Evolutionary conservation across 1,139 yeast species (phyloP).

Genomic region (Meyerozyma carpophila): DNA sequence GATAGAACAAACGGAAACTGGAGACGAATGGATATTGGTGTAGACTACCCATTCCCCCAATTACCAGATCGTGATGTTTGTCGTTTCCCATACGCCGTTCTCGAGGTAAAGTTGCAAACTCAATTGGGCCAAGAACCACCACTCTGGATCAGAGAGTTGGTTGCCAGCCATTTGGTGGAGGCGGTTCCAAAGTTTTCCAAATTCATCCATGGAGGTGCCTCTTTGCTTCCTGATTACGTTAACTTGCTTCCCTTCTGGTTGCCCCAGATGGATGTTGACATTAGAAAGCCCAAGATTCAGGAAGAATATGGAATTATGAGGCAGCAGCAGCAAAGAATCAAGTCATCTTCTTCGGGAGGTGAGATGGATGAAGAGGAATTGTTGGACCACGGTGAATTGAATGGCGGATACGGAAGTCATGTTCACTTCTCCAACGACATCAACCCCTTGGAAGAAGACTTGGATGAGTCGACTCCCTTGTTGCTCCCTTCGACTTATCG

Average conservation of each 20-base stretch:
- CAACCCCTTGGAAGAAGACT: slow-evolving; percentile 45
- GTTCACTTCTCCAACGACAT: slow-evolving; percentile 45
- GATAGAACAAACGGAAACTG: slow-evolving; percentile 91
- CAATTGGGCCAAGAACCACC: slow-evolving; percentile 99
- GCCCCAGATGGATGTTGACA: slow-evolving; percentile 97
- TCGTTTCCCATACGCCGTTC: slow-evolving; percentile 93
- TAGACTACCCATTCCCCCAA: slow-evolving; percentile 90
- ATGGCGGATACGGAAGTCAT: slow-evolving; percentile 26
- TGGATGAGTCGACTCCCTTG: slow-evolving; percentile 39
- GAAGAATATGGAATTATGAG: slow-evolving; percentile 56
- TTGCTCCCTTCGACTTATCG: slow-evolving; percentile 34
- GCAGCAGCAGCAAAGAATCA: slow-evolving; percentile 20
- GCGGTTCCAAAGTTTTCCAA: slow-evolving; percentile 97
- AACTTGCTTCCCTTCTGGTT: slow-evolving; percentile 91
- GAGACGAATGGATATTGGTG: slow-evolving; percentile 98
- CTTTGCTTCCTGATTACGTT: slow-evolving; percentile 76
- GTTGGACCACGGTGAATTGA: slow-evolving; percentile 30
- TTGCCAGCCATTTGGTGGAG: slow-evolving; percentile 88
- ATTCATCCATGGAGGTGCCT: slow-evolving; percentile 93
- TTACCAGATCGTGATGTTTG: slow-evolving; percentile 79
- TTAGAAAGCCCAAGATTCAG: slow-evolving; percentile 77
- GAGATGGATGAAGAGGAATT: slow-evolving; percentile 44
- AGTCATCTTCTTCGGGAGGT: slow-evolving; percentile 43
- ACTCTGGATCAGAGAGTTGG: slow-evolving; percentile 90
- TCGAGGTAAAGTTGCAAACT: slow-evolving; percentile 94